Percentiles rank a stretch among this genome's conserved stretches.
Conservation (phyloP, 305 asterid species). For the Fraxinus velutina region DNA sequence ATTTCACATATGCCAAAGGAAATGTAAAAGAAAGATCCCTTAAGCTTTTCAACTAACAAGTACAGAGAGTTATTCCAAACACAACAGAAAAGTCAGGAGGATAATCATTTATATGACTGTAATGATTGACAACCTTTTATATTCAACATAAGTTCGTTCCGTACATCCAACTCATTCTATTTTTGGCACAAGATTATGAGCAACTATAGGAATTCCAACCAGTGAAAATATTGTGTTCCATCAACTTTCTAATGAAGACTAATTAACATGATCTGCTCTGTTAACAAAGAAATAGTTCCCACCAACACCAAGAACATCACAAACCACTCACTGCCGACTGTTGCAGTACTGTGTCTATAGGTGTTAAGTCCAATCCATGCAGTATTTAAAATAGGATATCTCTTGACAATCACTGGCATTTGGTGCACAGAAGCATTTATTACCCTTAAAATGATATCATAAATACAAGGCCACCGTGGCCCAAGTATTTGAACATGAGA, state of each 20-base stretch:
- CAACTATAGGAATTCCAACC: neutral
- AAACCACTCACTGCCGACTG: neutral
- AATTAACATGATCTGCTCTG: neutral
- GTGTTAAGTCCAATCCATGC: neutral
- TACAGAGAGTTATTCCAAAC: neutral
- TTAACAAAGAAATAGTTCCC: neutral
- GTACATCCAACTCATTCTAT: neutral
- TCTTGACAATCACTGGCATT: neutral
- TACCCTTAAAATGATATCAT: neutral
- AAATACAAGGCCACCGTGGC: neutral
- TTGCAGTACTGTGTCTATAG: neutral
- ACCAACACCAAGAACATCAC: neutral
- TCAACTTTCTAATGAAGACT: neutral
- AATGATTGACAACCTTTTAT: neutral
- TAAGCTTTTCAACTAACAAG: neutral
- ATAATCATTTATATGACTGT: neutral
- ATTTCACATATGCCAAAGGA: neutral
- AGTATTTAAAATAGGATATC: neutral
- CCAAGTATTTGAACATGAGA: neutral
- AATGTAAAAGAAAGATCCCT: neutral
- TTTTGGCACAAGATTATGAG: conserved; percentile 2
- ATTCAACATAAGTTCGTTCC: neutral
- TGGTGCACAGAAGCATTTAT: neutral
- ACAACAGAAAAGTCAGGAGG: neutral
- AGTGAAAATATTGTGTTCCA: neutral